Evolutionary conservation across 2,329 filamentous ascomycete genomes (phyloP), one percentile per base, ranked within the genome.

Genomic region (Aphanoascus verrucosus): DNA sequence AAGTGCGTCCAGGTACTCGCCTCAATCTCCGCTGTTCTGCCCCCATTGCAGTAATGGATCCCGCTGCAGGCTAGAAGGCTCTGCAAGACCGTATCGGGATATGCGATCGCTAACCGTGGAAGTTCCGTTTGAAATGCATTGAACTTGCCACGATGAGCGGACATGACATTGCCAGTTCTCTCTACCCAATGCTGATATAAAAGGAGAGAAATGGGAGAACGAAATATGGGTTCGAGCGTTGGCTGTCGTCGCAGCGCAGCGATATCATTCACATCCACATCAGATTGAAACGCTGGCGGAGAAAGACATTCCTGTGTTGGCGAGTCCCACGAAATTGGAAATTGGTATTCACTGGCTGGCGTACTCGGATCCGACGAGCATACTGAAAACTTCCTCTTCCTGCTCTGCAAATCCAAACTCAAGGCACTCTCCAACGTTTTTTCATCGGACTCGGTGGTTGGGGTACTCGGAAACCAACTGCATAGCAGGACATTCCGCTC

Each of bases 111-210:
- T 17, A 55, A 19, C n/a, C 53, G 46, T 3, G 53, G 53, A 14
- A 55, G 48, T 31, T 55, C 53, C n/a, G 53, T 55, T 31, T 50
- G 42, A n/a, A 55, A 55, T 1, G 53, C 53, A 49, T 55, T 55
- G n/a, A 47, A 55, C n/a, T 34, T 55, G 31, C 53, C 53, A 12
- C 53, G 38, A 11, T 51, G 53, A 15, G 53, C 53, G 11, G 53
- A 55, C 48, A 55, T 55, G 6, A 49, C 53, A 23, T 55, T 48
- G n/a, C 53, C 53, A 2, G 53, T 55, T n/a, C 53, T 38, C 35
- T 55, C 53, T 31, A 55, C 46, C 53, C 53, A 55, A 35, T 55
- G 53, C 19, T 55, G 53, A 52, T 55, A 55, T 12, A 55, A 48
- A 5, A 55, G 28, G 31, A 55, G 47, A 15, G 53, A 55, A 14